Conservation (phyloP, 768 basidiomycete genomes). For the Xerocomellus amylosporus region DNA sequence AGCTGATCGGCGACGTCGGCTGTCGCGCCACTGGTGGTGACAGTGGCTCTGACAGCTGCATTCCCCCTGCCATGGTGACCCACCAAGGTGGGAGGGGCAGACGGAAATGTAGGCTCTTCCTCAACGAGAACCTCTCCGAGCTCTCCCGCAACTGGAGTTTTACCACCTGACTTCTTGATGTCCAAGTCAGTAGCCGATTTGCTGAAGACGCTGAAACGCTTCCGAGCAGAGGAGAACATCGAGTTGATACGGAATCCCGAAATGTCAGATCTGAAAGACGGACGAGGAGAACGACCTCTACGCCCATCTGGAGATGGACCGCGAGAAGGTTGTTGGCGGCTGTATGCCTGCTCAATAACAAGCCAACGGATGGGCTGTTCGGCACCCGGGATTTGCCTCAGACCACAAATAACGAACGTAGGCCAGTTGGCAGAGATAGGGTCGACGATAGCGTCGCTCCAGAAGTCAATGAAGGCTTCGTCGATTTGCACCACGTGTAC, state of each 20-base stretch:
- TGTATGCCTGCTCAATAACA: conserved; percentile 63
- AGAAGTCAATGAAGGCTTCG: conserved; percentile 82
- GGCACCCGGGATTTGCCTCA: conserved; percentile 39
- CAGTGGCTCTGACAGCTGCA: conserved; percentile 16
- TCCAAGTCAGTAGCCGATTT: conserved; percentile 21
- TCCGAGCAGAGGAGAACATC: conserved; percentile 51
- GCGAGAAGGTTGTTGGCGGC: conserved; percentile 33
- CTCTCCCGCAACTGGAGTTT: conserved; percentile 52
- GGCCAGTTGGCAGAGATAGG: conserved; percentile 66
- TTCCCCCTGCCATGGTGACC: conserved; percentile 31
- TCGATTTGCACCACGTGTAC: conserved; percentile 55
- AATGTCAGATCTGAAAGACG: conserved; percentile 44
- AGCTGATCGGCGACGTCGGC: conserved; percentile 16
- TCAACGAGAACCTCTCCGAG: conserved; percentile 68
- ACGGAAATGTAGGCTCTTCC: conserved; percentile 34
- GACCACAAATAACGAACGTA: conserved; percentile 65
- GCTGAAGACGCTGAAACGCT: conserved; percentile 63
- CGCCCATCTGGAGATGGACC: conserved; percentile 25
- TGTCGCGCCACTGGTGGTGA: conserved; percentile 20
- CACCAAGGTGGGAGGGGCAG: conserved; percentile 25
- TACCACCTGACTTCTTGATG: conserved; percentile 32
- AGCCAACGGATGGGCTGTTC: conserved; percentile 53
- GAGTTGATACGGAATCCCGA: conserved; percentile 37
- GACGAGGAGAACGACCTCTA: conserved; percentile 39
- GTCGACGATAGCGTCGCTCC: conserved; percentile 72